Evolutionary conservation across 2,329 filamentous ascomycete species (phyloP).

Genomic region (Aspergillus sp.): DNA sequence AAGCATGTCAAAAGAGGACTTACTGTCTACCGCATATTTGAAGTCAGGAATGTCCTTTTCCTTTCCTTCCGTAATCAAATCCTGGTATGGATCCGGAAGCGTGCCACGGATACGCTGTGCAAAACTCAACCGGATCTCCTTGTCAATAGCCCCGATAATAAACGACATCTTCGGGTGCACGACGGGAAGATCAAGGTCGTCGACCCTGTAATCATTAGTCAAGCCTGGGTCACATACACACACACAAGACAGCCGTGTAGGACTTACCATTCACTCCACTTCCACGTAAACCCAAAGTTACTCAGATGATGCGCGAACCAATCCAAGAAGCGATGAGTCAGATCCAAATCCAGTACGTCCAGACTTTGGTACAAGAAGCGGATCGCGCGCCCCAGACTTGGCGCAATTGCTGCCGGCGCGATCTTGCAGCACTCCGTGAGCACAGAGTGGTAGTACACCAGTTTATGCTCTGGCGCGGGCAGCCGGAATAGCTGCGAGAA

Average conservation of each 20-base stretch:
- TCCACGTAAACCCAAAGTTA: constrained; percentile 99
- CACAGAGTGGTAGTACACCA: constrained; percentile 93
- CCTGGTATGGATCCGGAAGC: constrained; percentile 72
- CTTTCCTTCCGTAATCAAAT: constrained; percentile 73
- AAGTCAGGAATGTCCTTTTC: constrained; percentile 95
- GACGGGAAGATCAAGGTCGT: constrained; percentile 68
- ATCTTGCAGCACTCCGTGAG: constrained; percentile 94
- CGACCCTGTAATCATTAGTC: constrained; percentile 45
- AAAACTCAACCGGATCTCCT: constrained; percentile 94
- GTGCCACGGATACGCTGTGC: constrained; percentile 93
- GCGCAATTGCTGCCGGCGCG: constrained; percentile 90
- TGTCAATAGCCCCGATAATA: constrained; percentile 81
- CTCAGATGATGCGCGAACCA: constrained; percentile 98
- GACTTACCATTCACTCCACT: constrained; percentile 87
- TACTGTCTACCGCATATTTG: constrained; percentile 73
- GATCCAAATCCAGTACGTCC: constrained; percentile 75
- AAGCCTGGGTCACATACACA: constrained; percentile 10
- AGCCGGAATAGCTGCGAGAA: constrained; percentile 92
- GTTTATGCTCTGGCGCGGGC: constrained; percentile 78
- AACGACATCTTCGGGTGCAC: constrained; percentile 88
- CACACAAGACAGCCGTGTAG: neutral
- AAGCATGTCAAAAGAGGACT: constrained; percentile 24
- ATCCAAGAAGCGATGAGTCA: constrained; percentile 80
- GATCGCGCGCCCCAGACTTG: constrained; percentile 86
- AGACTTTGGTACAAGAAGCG: constrained; percentile 79